phyloP scores from a whole-genome alignment of 495 filamentous ascomycete species.

The Oleoguttula mirabilis region DNA sequence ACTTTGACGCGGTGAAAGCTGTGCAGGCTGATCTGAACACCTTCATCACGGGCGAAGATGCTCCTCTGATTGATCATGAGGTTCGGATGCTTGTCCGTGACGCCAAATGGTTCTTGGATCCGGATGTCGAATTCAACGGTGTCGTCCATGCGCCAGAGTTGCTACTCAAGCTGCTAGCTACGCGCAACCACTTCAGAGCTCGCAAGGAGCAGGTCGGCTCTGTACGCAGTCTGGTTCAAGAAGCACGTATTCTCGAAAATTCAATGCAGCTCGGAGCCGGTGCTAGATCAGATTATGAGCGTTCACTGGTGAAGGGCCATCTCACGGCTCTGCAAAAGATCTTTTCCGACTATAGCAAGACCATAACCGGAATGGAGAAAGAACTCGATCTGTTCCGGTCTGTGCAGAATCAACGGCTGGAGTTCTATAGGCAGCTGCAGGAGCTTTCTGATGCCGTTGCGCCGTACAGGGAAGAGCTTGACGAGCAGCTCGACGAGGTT shows the following conservation, averaged over 20 bases:
- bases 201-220: constrained; percentile 50
- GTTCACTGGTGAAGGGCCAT: constrained; percentile 44
- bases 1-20: constrained; percentile 62
- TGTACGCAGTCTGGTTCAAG: constrained; percentile 54
- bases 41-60: constrained; percentile 59
- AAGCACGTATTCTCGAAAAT: constrained; percentile 50
- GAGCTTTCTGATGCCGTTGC: constrained; percentile 74
- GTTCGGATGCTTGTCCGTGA: constrained; percentile 44
- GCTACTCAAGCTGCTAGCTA: constrained; percentile 47
- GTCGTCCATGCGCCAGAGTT: constrained; percentile 63
- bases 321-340: constrained; percentile 50
- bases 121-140: constrained; percentile 46
- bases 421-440: constrained; percentile 83
- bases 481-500: constrained; percentile 34
- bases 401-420: constrained; percentile 68
- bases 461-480: constrained; percentile 50
- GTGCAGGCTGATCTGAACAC: constrained; percentile 68
- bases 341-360: constrained; percentile 53
- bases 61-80: constrained; percentile 71
- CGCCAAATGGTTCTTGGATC: constrained; percentile 51
- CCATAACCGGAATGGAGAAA: constrained; percentile 43
- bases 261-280: constrained; percentile 55
- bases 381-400: constrained; percentile 66
- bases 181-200: constrained; percentile 32
- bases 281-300: constrained; percentile 49